Percentiles rank a stretch among this genome's conserved stretches.
Evolutionary conservation across 2,329 filamentous ascomycete genomes (phyloP).

Genomic region (Fusarium equiseti): DNA sequence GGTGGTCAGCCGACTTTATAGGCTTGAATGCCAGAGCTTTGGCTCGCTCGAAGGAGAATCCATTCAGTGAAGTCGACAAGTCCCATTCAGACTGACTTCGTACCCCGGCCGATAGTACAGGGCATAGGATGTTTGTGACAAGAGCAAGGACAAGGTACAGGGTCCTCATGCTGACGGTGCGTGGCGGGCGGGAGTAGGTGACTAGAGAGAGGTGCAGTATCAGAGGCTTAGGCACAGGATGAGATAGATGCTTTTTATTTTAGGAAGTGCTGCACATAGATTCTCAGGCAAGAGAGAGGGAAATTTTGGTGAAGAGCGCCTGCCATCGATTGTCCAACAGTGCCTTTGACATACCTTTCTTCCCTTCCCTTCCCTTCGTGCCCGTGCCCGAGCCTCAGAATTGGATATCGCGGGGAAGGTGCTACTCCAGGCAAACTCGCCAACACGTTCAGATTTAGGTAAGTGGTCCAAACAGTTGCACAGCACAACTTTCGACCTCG

Average conservation of each 20-base stretch:
- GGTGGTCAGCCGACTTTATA: constrained; percentile 46
- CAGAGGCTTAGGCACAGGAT: neutral
- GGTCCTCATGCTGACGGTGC: constrained; percentile 1
- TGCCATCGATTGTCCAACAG: neutral
- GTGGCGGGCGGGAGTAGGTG: neutral
- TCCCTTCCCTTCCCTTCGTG: neutral
- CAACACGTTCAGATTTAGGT: neutral
- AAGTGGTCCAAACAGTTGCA: neutral
- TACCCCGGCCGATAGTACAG: constrained; percentile 4
- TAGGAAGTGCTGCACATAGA: neutral
- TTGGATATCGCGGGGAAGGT: constrained; percentile 18
- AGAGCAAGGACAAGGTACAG: neutral
- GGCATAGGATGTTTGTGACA: constrained; percentile 6
- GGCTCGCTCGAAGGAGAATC: constrained; percentile 54
- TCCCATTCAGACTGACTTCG: constrained; percentile 45
- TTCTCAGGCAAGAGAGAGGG: neutral
- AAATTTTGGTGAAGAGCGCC: neutral
- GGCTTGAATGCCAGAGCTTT: constrained; percentile 46
- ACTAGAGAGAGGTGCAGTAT: neutral
- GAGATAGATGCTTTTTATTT: neutral
- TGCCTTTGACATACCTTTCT: neutral
- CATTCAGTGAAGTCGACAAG: constrained; percentile 53
- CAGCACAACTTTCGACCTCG: neutral
- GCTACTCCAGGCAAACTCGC: neutral
- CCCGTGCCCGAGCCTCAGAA: no score